These are phyloP conservation scores for Sanghuangporus sanghuang DNA, from an alignment of 1,284 basidiomycete species.

Conservation along the genomic window DNA sequence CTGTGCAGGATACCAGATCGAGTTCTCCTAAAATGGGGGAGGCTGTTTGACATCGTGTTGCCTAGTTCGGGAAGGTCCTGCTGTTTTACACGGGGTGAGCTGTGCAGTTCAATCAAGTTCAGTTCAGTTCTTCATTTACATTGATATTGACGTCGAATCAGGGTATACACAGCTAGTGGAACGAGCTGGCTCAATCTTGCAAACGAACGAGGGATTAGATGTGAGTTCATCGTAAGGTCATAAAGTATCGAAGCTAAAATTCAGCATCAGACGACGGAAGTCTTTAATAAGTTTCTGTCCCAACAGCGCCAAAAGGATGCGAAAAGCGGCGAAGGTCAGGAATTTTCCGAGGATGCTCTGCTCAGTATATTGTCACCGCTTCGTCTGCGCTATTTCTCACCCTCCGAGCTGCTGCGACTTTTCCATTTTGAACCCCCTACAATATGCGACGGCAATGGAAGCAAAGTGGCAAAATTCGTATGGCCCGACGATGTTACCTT, in stretches of 20 bases:
- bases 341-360: constrained; percentile 26
- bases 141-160: constrained; percentile 23
- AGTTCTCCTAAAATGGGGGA: constrained; percentile 68
- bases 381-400: constrained; percentile 65
- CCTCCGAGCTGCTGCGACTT: constrained; percentile 61
- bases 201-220: constrained; percentile 60
- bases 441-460: background rate
- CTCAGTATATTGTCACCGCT: constrained; percentile 50
- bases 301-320: background rate
- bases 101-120: too few species aligned
- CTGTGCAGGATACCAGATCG: constrained; percentile 48
- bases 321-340: constrained; percentile 26
- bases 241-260: constrained; percentile 2
- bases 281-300: constrained; percentile 54
- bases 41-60: constrained; percentile 70
- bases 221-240: constrained; percentile 30
- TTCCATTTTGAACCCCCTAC: constrained; percentile 48
- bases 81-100: constrained; percentile 70
- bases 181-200: constrained; percentile 68
- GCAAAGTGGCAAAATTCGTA: constrained; percentile 30
- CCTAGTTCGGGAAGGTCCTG: constrained; percentile 60
- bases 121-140: background rate
- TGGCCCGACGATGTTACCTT: constrained; percentile 58
- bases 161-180: constrained; percentile 74
- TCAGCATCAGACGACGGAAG: constrained; percentile 48